Conservation (phyloP, 768 basidiomycete genomes). For the Suillus luteus region DNA sequence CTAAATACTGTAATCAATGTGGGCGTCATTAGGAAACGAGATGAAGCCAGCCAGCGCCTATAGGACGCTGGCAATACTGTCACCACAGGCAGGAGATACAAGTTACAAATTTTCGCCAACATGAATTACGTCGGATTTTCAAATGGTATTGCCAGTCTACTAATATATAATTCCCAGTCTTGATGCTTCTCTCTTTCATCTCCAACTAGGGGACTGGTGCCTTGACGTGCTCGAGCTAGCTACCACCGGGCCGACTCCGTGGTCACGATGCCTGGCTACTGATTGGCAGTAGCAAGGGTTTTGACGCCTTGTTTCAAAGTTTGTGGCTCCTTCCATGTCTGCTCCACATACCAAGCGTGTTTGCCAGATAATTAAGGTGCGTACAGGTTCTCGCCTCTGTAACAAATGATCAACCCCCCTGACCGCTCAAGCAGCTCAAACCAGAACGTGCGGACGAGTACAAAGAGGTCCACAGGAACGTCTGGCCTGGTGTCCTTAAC, state of each 20-base stretch:
- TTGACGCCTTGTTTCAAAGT: slow-evolving; percentile 1
- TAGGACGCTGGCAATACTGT: neutral
- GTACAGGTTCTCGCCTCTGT: slow-evolving; percentile 3
- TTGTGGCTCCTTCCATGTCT: neutral
- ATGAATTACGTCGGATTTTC: too few species aligned
- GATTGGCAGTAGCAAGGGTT: neutral
- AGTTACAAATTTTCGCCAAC: too few species aligned
- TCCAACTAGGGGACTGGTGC: neutral
- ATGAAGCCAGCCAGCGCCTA: too few species aligned
- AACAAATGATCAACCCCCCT: neutral
- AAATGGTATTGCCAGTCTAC: neutral
- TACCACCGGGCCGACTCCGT: slow-evolving; percentile 1
- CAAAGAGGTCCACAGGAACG: slow-evolving; percentile 56
- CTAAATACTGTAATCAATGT: neutral
- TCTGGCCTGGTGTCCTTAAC: slow-evolving; percentile 71
- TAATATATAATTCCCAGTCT: neutral
- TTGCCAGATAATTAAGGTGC: slow-evolving; percentile 73
- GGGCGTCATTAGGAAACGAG: neutral
- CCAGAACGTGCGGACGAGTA: slow-evolving; percentile 53
- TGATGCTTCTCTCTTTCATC: neutral
- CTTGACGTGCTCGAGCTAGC: neutral
- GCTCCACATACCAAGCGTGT: slow-evolving; percentile 47
- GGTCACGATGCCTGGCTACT: neutral
- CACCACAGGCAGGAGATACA: too few species aligned
- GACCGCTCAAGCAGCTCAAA: slow-evolving; percentile 47